Conservation (phyloP, 2,329 filamentous ascomycete species). For the Penicillium sp. region DNA sequence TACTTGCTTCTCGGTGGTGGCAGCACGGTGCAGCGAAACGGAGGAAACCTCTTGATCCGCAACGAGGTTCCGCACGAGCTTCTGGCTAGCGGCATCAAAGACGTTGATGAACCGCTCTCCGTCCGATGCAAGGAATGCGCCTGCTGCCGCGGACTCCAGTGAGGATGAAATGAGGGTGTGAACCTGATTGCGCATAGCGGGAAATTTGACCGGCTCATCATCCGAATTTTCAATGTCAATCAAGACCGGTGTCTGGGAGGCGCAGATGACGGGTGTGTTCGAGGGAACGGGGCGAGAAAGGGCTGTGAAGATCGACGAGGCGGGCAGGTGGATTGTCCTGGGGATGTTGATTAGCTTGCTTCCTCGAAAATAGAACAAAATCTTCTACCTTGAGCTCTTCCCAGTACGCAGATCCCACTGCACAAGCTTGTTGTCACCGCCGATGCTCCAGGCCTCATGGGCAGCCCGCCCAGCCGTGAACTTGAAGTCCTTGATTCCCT, state of each 20-base stretch:
- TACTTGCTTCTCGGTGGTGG: conserved; percentile 35
- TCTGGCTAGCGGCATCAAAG: conserved; percentile 41
- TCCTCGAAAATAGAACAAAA: background rate
- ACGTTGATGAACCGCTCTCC: conserved; percentile 48
- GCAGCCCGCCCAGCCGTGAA: conserved; percentile 40
- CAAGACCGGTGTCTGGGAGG: conserved; percentile 46
- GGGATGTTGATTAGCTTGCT: background rate
- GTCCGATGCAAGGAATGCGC: conserved; percentile 46
- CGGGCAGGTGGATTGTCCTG: conserved; percentile 43
- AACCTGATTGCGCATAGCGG: conserved; percentile 47
- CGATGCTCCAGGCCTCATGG: conserved; percentile 49
- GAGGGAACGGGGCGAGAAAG: conserved; percentile 40
- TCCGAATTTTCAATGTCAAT: conserved; percentile 40
- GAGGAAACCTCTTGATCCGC: conserved; percentile 44
- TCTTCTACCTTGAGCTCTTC: conserved; percentile 39
- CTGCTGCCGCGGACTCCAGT: conserved; percentile 28
- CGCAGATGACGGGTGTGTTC: conserved; percentile 44
- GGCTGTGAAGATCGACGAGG: conserved; percentile 35
- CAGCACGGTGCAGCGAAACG: conserved; percentile 31
- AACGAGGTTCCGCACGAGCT: conserved; percentile 45
- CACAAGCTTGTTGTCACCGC: conserved; percentile 48
- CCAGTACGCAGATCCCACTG: conserved; percentile 48
- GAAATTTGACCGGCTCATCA: conserved; percentile 39
- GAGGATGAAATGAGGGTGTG: conserved; percentile 44
- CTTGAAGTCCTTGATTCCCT: conserved; percentile 47